Conservation (phyloP, 2,329 filamentous ascomycete species). For the Gnomoniopsis sp. region DNA sequence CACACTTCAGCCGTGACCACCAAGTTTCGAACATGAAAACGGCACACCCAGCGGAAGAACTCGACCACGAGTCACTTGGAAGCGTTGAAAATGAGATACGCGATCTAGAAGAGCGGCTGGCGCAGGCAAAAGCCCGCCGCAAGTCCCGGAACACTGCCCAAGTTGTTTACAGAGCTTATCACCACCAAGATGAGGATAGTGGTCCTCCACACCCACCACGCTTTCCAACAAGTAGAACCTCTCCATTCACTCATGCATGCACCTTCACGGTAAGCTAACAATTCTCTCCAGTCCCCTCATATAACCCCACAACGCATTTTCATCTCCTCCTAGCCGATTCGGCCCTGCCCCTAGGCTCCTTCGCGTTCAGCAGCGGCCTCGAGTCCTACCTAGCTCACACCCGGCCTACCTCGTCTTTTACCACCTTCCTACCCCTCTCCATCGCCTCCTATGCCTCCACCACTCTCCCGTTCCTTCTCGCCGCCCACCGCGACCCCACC, state of each 20-base stretch:
- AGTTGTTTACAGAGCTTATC: slow-evolving; percentile 19
- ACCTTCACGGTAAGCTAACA: neutral
- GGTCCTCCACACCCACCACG: slow-evolving; percentile 20
- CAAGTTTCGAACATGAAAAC: slow-evolving; percentile 7
- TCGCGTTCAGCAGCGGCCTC: slow-evolving; percentile 79
- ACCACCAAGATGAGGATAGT: slow-evolving; percentile 19
- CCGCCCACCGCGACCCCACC: slow-evolving; percentile 56
- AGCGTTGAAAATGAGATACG: slow-evolving; percentile 51
- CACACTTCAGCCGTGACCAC: neutral
- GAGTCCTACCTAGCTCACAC: slow-evolving; percentile 78
- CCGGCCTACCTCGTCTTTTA: slow-evolving; percentile 47
- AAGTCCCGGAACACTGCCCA: slow-evolving; percentile 33
- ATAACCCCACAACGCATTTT: slow-evolving; percentile 52
- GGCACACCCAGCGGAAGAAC: neutral
- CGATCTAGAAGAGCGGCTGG: slow-evolving; percentile 45
- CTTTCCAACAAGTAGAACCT: neutral
- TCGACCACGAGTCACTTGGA: slow-evolving; percentile 1
- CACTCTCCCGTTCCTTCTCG: slow-evolving; percentile 70
- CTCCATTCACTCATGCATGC: neutral
- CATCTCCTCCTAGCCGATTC: slow-evolving; percentile 78
- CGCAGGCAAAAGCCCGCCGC: slow-evolving; percentile 42
- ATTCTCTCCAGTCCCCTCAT: slow-evolving; percentile 5
- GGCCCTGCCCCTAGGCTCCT: slow-evolving; percentile 78
- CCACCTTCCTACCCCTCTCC: slow-evolving; percentile 67
- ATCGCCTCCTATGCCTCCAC: slow-evolving; percentile 69